These are phyloP conservation scores for Suhomyces tanzawaensis DNA, from an alignment of 805 yeast genomes.

Conservation along the genomic window DNA sequence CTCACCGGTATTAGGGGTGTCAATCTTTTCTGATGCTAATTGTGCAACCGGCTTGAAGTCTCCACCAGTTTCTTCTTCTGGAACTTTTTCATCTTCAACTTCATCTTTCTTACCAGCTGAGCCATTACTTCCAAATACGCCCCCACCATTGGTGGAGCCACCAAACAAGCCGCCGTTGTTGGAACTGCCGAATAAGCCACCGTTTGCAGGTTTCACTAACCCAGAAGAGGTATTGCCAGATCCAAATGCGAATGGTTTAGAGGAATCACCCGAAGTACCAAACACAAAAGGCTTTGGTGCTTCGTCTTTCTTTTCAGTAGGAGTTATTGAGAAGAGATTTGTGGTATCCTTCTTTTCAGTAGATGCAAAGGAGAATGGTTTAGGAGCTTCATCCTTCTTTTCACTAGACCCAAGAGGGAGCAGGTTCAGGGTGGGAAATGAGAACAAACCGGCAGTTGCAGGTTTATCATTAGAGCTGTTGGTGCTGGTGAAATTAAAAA, in stretches of 20 bases:
- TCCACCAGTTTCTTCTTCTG: conserved; percentile 47
- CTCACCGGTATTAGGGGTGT: conserved; percentile 66
- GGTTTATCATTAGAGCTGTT: too few species aligned
- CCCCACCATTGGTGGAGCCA: not conserved
- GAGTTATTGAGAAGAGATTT: not conserved
- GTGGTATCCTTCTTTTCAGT: conserved; percentile 1
- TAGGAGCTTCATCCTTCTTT: conserved; percentile 6
- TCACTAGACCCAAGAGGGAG: conserved; percentile 11
- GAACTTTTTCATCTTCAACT: conserved; percentile 27
- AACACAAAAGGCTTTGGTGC: conserved; percentile 7
- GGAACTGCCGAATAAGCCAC: not conserved
- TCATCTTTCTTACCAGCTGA: conserved; percentile 19
- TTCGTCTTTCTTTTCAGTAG: conserved; percentile 1
- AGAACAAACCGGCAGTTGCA: too few species aligned
- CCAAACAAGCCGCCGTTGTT: not conserved
- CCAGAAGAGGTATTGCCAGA: conserved; percentile 6
- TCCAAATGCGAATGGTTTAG: conserved; percentile 4
- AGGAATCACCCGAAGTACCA: not conserved
- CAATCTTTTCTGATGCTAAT: conserved; percentile 45
- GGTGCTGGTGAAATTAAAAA: too few species aligned
- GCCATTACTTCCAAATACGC: conserved; percentile 10
- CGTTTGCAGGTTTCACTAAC: conserved; percentile 2
- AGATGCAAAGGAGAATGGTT: conserved; percentile 9
- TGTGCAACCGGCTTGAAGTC: conserved; percentile 42
- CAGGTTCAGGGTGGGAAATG: too few species aligned